Evolutionary conservation across 2,329 filamentous ascomycete genomes (phyloP).

Genomic region (Pyrenochaeta sp.): DNA sequence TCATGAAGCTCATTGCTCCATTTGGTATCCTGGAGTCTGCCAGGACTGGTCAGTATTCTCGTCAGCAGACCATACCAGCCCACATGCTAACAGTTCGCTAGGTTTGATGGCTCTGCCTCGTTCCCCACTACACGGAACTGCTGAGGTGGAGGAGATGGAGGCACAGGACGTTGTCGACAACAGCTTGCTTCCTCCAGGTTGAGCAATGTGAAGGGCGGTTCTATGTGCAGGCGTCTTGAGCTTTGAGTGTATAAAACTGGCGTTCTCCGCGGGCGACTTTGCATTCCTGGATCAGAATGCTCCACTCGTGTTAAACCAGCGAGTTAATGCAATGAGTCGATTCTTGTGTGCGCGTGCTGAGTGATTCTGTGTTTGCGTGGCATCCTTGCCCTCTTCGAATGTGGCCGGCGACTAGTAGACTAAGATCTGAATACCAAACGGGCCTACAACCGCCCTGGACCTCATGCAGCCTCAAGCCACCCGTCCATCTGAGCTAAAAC

Average conservation of each 20-base stretch:
- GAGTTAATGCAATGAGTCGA: slow-evolving; percentile 6
- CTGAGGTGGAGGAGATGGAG: slow-evolving; percentile 81
- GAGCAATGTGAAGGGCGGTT: slow-evolving; percentile 34
- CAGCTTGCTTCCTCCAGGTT: slow-evolving; percentile 92
- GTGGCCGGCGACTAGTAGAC: too few relatives aligned
- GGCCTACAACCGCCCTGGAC: too few relatives aligned
- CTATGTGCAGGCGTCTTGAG: slow-evolving; percentile 9
- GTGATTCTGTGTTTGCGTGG: background rate
- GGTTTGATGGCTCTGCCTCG: slow-evolving; percentile 94
- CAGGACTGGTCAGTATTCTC: slow-evolving; percentile 71
- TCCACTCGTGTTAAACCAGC: slow-evolving; percentile 1
- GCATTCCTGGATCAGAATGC: background rate
- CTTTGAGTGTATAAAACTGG: slow-evolving; percentile 17
- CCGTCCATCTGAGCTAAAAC: too few relatives aligned
- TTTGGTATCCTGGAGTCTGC: slow-evolving; percentile 98
- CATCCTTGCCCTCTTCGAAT: too few relatives aligned
- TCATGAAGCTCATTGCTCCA: slow-evolving; percentile 92
- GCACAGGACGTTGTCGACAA: slow-evolving; percentile 94
- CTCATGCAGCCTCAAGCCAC: too few relatives aligned
- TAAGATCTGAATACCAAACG: too few relatives aligned
- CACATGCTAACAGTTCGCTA: slow-evolving; percentile 31
- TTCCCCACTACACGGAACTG: slow-evolving; percentile 81
- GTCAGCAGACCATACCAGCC: slow-evolving; percentile 6
- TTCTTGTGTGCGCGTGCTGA: background rate
- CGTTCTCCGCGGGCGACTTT: slow-evolving; percentile 5